Conservation (phyloP, 1,139 yeast species). For the Taiozyma sp. region DNA sequence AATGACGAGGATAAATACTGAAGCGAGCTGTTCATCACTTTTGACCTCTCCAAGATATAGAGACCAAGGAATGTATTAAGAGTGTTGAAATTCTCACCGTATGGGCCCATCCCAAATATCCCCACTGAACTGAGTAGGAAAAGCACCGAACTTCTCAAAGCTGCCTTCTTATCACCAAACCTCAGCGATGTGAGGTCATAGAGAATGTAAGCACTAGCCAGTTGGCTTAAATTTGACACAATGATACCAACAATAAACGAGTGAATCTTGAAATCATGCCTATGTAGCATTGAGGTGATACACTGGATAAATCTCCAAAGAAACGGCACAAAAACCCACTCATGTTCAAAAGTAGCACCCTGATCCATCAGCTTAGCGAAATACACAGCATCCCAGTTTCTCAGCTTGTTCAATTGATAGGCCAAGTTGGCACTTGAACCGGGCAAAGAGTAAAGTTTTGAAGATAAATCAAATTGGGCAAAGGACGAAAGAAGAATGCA, state of each 20-base stretch:
- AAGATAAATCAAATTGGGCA: background rate
- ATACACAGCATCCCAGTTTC: slow-evolving; percentile 87
- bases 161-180: slow-evolving; percentile 16
- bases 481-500: background rate
- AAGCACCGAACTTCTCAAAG: slow-evolving; percentile 39
- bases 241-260: slow-evolving; percentile 9
- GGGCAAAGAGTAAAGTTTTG: background rate
- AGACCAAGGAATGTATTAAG: slow-evolving; percentile 60
- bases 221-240: slow-evolving; percentile 47
- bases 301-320: slow-evolving; percentile 58
- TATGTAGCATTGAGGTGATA: background rate
- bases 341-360: slow-evolving; percentile 66
- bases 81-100: slow-evolving; percentile 74
- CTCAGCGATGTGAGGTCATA: slow-evolving; percentile 39
- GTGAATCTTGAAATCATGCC: background rate
- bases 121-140: slow-evolving; percentile 76
- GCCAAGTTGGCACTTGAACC: background rate
- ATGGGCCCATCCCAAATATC: slow-evolving; percentile 68
- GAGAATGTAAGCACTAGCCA: slow-evolving; percentile 43
- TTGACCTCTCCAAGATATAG: slow-evolving; percentile 38
- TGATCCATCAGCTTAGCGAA: slow-evolving; percentile 54
- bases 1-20: slow-evolving; percentile 53
- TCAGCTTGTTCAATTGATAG: slow-evolving; percentile 40
- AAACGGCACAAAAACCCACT: slow-evolving; percentile 80
- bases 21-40: slow-evolving; percentile 14